Base-by-base conservation (phyloP, 2,329 filamentous ascomycete genomes). In the Periglandula ipomoeae region DNA sequence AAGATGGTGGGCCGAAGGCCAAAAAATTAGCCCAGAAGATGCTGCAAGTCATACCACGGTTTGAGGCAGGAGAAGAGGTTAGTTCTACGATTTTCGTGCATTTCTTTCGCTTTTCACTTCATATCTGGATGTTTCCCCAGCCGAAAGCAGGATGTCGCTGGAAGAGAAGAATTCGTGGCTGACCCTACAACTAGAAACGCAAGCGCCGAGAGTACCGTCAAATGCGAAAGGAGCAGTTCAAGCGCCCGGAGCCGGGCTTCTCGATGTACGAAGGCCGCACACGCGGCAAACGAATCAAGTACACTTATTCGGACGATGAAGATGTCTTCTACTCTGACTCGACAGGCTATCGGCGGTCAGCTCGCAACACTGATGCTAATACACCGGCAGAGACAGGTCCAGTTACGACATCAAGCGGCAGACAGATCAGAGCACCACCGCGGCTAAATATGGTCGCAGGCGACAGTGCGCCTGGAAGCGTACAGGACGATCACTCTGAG, bases 261-360 rank as follows among this genome's bases (percentile, higher is more conserved):
- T 96, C 90, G 1, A 74, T 95, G 50, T 98, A 98, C 65, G 93
- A 98, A 70, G 93, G 93, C 44, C 87, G 93, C 47, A 98, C 94
- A 5, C 82, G 93, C 51, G 93, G 93, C 49, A 97, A 98, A 73
- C 86, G 91, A 52, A 86, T 95, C 70, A 94, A 90, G 66, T 98
- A 98, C 62, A 98, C 89, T 0, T 98, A 87, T 62, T 94, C 89
- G 0, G 90, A 96, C 46, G 88, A 94, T 22, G 88, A 94, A 56
- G 84, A 84, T 32, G 81, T 84, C 15, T 80, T 81, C 46, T 78
- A 74, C 49, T 79, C 79, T n/a, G 79, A 84, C 60, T 83, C 82
- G 32, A 76, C 78, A 9, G 51, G 50, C 5, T 66, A 69, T 64
- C 63, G 90, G 72, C 79, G 83, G 6, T 88, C 87, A 11, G 77